These are phyloP conservation scores for Malassezia yamatoensis DNA, from an alignment of 1,284 basidiomycete species.

Conservation along the genomic window DNA sequence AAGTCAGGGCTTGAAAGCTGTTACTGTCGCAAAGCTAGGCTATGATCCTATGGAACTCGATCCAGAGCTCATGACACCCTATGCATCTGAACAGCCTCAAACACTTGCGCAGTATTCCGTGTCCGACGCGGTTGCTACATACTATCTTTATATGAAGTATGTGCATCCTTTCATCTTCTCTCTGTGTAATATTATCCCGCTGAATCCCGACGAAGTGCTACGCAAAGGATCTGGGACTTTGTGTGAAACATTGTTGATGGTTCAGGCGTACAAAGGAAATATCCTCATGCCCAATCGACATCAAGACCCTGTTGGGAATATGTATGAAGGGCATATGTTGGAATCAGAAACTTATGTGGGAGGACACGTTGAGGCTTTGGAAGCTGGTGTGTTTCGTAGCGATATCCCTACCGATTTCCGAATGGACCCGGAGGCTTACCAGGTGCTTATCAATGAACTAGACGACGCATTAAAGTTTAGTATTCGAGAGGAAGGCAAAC, in stretches of 20 bases:
- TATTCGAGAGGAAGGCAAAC: slow-evolving; percentile 75
- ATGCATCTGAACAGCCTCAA: slow-evolving; percentile 93
- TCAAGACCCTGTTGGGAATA: slow-evolving; percentile 80
- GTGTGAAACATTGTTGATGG: slow-evolving; percentile 97
- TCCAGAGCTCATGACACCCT: slow-evolving; percentile 99
- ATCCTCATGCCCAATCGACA: slow-evolving; percentile 99
- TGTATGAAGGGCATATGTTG: slow-evolving; percentile 89
- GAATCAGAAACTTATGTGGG: slow-evolving; percentile 98
- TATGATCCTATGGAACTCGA: slow-evolving; percentile 97
- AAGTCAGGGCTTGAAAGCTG: slow-evolving; percentile 94
- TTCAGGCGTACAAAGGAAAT: slow-evolving; percentile 79
- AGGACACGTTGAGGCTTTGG: slow-evolving; percentile 94
- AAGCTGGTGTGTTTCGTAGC: slow-evolving; percentile 94
- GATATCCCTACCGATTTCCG: slow-evolving; percentile 95
- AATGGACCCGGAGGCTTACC: slow-evolving; percentile 74
- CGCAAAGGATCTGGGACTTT: slow-evolving; percentile 92
- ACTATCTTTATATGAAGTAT: slow-evolving; percentile 99
- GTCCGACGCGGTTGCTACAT: slow-evolving; percentile 97
- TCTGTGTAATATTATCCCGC: slow-evolving; percentile 95
- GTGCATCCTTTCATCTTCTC: slow-evolving; percentile 99
- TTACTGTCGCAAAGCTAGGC: slow-evolving; percentile 89
- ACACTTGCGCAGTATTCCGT: slow-evolving; percentile 93
- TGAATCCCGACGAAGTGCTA: slow-evolving; percentile 90
- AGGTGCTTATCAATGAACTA: slow-evolving; percentile 87
- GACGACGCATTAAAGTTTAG: slow-evolving; percentile 83